A percentile compares a stretch with the other conserved stretches of the same genome.
Evolutionary conservation across 1,139 yeast genomes (phyloP).

Genomic region (Petasospora fabianii): DNA sequence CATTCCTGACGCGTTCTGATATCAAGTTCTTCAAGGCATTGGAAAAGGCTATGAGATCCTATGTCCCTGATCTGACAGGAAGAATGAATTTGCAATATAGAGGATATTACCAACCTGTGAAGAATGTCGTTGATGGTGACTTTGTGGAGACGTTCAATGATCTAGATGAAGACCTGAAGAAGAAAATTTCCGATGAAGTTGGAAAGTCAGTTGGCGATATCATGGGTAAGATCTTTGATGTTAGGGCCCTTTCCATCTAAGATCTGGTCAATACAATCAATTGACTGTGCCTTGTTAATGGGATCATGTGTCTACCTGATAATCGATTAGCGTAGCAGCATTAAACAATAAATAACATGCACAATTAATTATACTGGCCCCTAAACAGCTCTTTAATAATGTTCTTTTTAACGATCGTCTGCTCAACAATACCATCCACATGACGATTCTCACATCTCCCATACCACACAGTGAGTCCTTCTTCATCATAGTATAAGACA

Average conservation of each 20-base stretch:
- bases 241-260: constrained; percentile 39
- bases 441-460: constrained; percentile 63
- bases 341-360: neutral
- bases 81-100: constrained; percentile 67
- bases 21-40: constrained; percentile 54
- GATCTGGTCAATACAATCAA: too few species aligned
- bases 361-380: constrained; percentile 31
- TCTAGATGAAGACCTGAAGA: constrained; percentile 39
- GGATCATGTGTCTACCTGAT: too few species aligned
- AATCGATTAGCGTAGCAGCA: too few species aligned
- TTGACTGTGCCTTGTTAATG: too few species aligned
- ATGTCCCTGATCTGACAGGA: constrained; percentile 37
- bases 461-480: constrained; percentile 58
- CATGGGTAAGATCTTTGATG: constrained; percentile 55
- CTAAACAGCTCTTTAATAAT: constrained; percentile 55
- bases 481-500: constrained; percentile 47
- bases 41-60: constrained; percentile 46
- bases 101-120: constrained; percentile 75
- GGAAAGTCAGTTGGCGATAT: constrained; percentile 59
- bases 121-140: constrained; percentile 84
- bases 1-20: constrained; percentile 63
- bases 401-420: constrained; percentile 44
- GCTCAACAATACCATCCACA: constrained; percentile 61
- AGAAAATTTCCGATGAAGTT: constrained; percentile 47
- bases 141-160: constrained; percentile 56